Evolutionary conservation across 129 eudicot genomes (phyloP), one percentile per base, ranked within the genome.

Genomic region (Tagetes erecta): DNA sequence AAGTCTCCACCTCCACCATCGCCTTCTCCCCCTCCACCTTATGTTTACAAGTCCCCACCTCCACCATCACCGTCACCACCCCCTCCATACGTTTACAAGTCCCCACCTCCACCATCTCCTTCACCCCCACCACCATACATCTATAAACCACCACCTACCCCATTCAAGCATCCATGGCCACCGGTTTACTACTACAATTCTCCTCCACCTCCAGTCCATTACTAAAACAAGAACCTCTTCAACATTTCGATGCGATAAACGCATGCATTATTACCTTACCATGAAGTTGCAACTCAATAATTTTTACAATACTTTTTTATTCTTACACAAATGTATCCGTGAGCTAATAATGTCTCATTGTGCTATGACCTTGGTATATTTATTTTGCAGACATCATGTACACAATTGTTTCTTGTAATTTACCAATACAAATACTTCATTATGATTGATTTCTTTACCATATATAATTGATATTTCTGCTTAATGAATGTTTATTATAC

Each of bases 131-230:
- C n/a, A n/a, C n/a, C n/a, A n/a, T n/a, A n/a, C n/a, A n/a, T n/a
- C n/a, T n/a, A n/a, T n/a, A n/a, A n/a, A n/a, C n/a, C n/a, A n/a
- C n/a, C n/a, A n/a, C n/a, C n/a, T n/a, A n/a, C n/a, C n/a, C n/a
- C n/a, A n/a, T n/a, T n/a, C 9, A 47, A 49, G 31, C 73, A 52
- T 53, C 59, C 65, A 20, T 74, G 38, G 6, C 81, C 71, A 7
- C 75, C 75, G 0, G 2, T 47, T 44, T 77, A 77, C 75, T 77
- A 77, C 70, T 77, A 68, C 40, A 68, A 30, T 3, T 77, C 76
- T 13, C 76, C 81, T n/a, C 82, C 82, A 38, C 78, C 82, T 50
- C 82, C 78, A 2, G 11, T 3, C 50, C 11, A 36, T 68, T 62
- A 51, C 45, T 78, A 78, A 40, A 71, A 31, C n/a, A n/a, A 64